Percentiles rank a stretch among this genome's conserved stretches.
Evolutionary conservation across 2,329 filamentous ascomycete genomes (phyloP).

Genomic region (Madurella mycetomatis): DNA sequence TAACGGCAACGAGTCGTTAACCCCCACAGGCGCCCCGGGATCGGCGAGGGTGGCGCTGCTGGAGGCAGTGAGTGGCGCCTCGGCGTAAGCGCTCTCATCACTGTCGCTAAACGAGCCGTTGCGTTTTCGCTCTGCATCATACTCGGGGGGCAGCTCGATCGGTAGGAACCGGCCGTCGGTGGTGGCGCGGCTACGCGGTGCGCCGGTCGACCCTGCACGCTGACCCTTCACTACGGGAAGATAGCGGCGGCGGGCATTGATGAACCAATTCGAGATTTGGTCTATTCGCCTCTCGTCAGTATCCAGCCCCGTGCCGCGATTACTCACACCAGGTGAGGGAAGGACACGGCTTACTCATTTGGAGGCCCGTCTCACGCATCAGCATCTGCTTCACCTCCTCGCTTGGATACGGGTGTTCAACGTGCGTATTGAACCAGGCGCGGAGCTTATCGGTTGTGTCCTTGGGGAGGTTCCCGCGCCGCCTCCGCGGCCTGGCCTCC

Average conservation of each 20-base stretch:
- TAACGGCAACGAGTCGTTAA: not conserved
- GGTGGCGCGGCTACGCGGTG: no score
- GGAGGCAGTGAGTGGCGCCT: conserved; percentile 37
- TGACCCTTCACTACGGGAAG: conserved; percentile 28
- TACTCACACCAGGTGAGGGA: conserved; percentile 13
- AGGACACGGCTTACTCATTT: conserved; percentile 60
- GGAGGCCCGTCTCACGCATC: conserved; percentile 69
- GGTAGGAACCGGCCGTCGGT: no score
- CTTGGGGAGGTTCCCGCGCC: conserved; percentile 85
- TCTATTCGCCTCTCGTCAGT: conserved; percentile 37
- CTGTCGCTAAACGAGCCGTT: conserved; percentile 43
- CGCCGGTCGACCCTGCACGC: no score
- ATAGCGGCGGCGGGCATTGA: conserved; percentile 67
- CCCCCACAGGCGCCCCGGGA: not conserved
- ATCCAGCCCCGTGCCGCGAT: no score
- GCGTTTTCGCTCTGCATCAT: conserved; percentile 34
- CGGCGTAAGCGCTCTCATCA: conserved; percentile 42
- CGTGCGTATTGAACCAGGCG: conserved; percentile 72
- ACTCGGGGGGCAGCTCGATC: no score
- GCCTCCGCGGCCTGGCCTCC: conserved; percentile 53
- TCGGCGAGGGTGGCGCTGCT: conserved; percentile 32
- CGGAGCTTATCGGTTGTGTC: conserved; percentile 78
- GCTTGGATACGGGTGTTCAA: conserved; percentile 78
- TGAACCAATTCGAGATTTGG: conserved; percentile 77
- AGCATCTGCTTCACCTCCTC: conserved; percentile 84